phyloP scores from a whole-genome alignment of 768 basidiomycete genomes.

The Dioszegia hungarica region DNA sequence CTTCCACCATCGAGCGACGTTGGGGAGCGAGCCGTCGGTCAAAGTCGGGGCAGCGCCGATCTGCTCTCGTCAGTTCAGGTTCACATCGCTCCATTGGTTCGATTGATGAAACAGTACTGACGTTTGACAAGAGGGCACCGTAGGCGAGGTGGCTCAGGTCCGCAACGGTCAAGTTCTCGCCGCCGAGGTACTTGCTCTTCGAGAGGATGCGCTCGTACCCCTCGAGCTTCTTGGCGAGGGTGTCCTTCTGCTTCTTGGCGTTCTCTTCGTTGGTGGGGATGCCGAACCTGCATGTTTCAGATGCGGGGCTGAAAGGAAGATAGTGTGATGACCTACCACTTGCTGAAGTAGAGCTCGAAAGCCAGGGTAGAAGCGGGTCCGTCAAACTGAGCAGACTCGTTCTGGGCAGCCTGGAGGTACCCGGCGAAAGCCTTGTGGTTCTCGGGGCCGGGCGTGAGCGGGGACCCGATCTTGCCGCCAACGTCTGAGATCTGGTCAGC shows the following conservation, averaged over 20 bases:
- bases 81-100: not conserved
- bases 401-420: slow-evolving; percentile 48
- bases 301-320: not conserved
- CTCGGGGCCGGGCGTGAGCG: slow-evolving; percentile 53
- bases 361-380: slow-evolving; percentile 52
- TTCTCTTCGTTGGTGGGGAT: slow-evolving; percentile 6
- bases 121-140: slow-evolving; percentile 28
- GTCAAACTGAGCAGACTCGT: slow-evolving; percentile 59
- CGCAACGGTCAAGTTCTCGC: slow-evolving; percentile 56
- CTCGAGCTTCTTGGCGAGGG: slow-evolving; percentile 50
- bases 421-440: slow-evolving; percentile 51
- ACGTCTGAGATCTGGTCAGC: slow-evolving; percentile 54
- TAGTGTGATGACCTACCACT: slow-evolving; percentile 44
- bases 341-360: slow-evolving; percentile 56
- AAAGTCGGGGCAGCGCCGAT: slow-evolving; percentile 13
- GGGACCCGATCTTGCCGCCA: slow-evolving; percentile 53
- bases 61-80: not conserved
- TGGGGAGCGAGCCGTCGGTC: slow-evolving; percentile 18
- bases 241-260: slow-evolving; percentile 48
- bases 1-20: slow-evolving; percentile 26
- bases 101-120: not conserved
- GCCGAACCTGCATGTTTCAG: slow-evolving; percentile 5
- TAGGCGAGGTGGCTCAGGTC: slow-evolving; percentile 61
- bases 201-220: slow-evolving; percentile 59
- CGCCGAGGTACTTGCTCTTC: slow-evolving; percentile 57